These are phyloP conservation scores for Fomitopsis pulvina DNA, from an alignment of 768 basidiomycete species.

Conservation along the genomic window DNA sequence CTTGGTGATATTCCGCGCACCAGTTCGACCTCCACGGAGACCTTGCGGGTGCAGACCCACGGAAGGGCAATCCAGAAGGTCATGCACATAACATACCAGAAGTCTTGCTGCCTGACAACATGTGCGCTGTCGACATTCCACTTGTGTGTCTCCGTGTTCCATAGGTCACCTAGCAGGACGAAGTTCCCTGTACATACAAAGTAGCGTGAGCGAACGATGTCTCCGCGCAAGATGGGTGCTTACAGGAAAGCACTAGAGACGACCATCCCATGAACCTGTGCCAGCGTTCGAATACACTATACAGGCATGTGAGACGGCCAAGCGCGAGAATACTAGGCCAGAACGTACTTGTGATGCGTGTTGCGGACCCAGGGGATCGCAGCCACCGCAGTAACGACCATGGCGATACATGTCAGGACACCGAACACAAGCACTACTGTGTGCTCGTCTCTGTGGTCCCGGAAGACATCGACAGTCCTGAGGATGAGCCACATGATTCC, in stretches of 20 bases:
- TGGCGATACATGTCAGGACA: conserved; percentile 47
- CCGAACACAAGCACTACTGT: conserved; percentile 57
- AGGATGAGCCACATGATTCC: conserved; percentile 65
- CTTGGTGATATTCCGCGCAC: no score
- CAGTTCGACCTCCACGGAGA: conserved; percentile 67
- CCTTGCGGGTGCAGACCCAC: conserved; percentile 72
- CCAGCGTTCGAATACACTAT: conserved; percentile 71
- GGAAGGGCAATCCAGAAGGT: conserved; percentile 69
- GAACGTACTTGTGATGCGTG: conserved; percentile 67
- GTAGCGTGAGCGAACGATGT: background rate
- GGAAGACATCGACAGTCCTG: conserved; percentile 53
- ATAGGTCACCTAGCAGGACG: conserved; percentile 61
- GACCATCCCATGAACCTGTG: conserved; percentile 79
- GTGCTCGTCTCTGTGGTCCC: conserved; percentile 40
- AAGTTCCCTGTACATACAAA: conserved; percentile 45
- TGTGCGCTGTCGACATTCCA: conserved; percentile 53
- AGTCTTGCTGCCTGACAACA: conserved; percentile 62
- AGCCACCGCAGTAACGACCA: conserved; percentile 53
- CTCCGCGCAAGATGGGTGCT: conserved; percentile 13
- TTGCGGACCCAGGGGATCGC: conserved; percentile 80
- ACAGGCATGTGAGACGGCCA: conserved; percentile 2
- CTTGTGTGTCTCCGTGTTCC: conserved; percentile 42
- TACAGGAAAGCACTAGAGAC: conserved; percentile 50
- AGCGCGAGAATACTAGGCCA: background rate
- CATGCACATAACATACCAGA: conserved; percentile 74